These are phyloP conservation scores for Lactarius sp. DNA, from an alignment of 768 basidiomycete species.

Conservation along the genomic window DNA sequence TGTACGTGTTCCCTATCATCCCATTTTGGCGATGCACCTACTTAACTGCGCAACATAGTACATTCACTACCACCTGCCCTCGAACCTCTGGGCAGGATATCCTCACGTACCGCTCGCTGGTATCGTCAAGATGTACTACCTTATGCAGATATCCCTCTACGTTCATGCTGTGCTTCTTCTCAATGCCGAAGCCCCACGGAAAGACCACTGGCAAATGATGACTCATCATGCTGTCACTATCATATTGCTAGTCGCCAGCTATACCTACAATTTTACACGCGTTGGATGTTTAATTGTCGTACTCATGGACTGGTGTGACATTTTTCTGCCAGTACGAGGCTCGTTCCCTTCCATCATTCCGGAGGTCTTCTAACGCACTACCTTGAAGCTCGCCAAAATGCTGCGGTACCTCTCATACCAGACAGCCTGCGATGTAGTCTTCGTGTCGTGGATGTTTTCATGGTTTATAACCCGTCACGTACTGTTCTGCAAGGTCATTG, in stretches of 20 bases:
- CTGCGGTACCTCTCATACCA: conserved; percentile 71
- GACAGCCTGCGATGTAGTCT: conserved; percentile 64
- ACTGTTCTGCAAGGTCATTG: conserved; percentile 69
- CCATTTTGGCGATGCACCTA: conserved; percentile 16
- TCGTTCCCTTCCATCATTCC: background rate
- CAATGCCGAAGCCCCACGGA: conserved; percentile 86
- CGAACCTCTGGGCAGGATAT: conserved; percentile 70
- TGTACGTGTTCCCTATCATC: conserved; percentile 49
- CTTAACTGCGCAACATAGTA: conserved; percentile 49
- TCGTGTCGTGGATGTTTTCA: conserved; percentile 77
- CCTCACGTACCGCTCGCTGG: conserved; percentile 79
- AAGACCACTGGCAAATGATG: conserved; percentile 96
- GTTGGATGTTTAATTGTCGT: conserved; percentile 87
- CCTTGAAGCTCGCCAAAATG: conserved; percentile 83
- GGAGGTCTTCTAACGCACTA: background rate
- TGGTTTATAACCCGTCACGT: conserved; percentile 91
- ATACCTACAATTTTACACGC: conserved; percentile 79
- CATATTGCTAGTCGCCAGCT: conserved; percentile 69
- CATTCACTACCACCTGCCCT: conserved; percentile 69
- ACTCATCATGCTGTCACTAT: conserved; percentile 90
- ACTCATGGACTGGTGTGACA: conserved; percentile 93
- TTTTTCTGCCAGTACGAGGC: conserved; percentile 69
- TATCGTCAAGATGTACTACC: conserved; percentile 85
- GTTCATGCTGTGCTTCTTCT: conserved; percentile 87
- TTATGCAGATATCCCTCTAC: conserved; percentile 84